Base-by-base conservation (phyloP, 176 grass and related monocot genomes). In the Avena eriantha region DNA sequence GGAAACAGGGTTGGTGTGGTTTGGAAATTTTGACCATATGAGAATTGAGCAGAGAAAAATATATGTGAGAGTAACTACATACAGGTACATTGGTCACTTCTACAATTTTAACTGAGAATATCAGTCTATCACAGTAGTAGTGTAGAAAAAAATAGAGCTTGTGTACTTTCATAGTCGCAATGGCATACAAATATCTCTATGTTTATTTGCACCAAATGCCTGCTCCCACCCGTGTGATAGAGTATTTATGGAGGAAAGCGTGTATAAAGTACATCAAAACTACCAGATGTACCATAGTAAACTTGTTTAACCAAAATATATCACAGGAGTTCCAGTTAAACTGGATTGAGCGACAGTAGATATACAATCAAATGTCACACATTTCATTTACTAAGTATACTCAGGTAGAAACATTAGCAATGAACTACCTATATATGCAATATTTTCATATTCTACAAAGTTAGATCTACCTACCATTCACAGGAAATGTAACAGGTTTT, bases 331-430 rank as follows among this genome's bases (percentile, higher is more conserved):
- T 79, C 36, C 23, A 51, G 73, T 74, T 75, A 18, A 75, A 75
- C 55, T 23, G 77, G 60, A 79, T 23, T 43, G 31, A 24, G 21
- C 24, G 41, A 79, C 35, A 59, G 23, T 59, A 60, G n/a, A 79
- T 24, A 0, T 22, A 17, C 55, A 61, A 79, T 61, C 77, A 61
- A 24, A 45, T 45, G 7, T 45, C 26, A 24, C 1, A 23, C 34
- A 43, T 79, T 79, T 35, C 12, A 43, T 59, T 58, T 78, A 58
- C 33, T 59, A 59, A 43, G 76, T 36, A 77, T 6, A 56, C 75
- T 56, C 33, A 36, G 33, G 11, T 58, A 19, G 18, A 78, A 78
- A n/a, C 34, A 78, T 59, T 78, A 7, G 22, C 12, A 63, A 5
- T 61, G 10, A 63, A 24, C 45, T 78, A 23, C 58, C 21, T 0